phyloP scores from a whole-genome alignment of 208 protist genomes.

The Wallacemonas sp. region DNA sequence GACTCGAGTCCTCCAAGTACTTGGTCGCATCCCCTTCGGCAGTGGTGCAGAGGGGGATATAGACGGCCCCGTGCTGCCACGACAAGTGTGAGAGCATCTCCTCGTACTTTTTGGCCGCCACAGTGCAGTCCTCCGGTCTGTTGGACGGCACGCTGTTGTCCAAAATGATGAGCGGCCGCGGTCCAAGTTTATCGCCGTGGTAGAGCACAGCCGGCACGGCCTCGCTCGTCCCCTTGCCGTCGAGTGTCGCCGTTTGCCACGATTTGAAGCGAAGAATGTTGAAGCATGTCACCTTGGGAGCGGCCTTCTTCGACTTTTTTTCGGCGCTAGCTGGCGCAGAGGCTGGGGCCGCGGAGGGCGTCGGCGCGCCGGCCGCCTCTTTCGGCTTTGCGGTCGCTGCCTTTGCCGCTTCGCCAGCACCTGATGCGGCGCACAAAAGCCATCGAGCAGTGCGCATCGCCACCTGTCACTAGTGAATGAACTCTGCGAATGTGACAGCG shows the following conservation, averaged over 20 bases:
- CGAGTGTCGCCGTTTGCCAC: slow-evolving; percentile 58
- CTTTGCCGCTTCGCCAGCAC: background rate
- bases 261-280: slow-evolving; percentile 45
- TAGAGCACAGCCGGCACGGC: slow-evolving; percentile 44
- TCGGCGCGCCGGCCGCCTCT: background rate
- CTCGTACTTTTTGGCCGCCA: slow-evolving; percentile 60
- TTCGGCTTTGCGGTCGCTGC: slow-evolving; percentile 6
- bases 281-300: slow-evolving; percentile 31
- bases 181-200: slow-evolving; percentile 71
- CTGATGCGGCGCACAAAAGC: slow-evolving; percentile 24
- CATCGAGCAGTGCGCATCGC: slow-evolving; percentile 21
- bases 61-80: slow-evolving; percentile 79
- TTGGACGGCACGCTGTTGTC: slow-evolving; percentile 48
- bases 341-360: background rate
- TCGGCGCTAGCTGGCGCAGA: background rate
- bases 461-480: slow-evolving; percentile 12
- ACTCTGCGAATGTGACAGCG: background rate
- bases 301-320: slow-evolving; percentile 26
- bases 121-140: slow-evolving; percentile 7
- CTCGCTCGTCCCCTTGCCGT: slow-evolving; percentile 20
- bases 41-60: slow-evolving; percentile 40
- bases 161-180: slow-evolving; percentile 79
- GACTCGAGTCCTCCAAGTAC: slow-evolving; percentile 57
- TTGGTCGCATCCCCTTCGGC: slow-evolving; percentile 26
- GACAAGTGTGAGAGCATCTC: slow-evolving; percentile 54